Percentiles rank a stretch among this genome's conserved stretches.
These are phyloP conservation scores for Neurospora discreta DNA, from an alignment of 495 filamentous ascomycete species.

Conservation along the genomic window DNA sequence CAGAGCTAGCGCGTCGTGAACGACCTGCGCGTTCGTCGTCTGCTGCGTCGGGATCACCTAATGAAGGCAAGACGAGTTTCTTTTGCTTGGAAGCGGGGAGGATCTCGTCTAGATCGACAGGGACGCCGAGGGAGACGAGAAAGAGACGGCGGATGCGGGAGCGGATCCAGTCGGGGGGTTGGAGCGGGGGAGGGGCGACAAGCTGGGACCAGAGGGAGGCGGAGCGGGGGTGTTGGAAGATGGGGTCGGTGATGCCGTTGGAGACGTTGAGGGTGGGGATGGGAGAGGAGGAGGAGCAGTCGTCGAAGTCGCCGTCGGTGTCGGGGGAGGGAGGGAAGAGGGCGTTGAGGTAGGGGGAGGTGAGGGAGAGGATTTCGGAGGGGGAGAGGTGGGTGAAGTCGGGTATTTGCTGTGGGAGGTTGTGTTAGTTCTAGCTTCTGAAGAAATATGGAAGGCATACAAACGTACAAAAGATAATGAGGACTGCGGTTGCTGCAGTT, in stretches of 20 bases:
- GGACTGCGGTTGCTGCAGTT: constrained; percentile 22
- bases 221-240: constrained; percentile 60
- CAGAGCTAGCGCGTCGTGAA: constrained; percentile 35
- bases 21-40: neutral
- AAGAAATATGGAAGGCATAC: neutral
- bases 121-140: constrained; percentile 89
- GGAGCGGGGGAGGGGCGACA: constrained; percentile 83
- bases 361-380: constrained; percentile 38
- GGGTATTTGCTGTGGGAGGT: constrained; percentile 46
- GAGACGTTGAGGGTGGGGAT: constrained; percentile 19
- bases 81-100: constrained; percentile 94
- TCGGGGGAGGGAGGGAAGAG: constrained; percentile 47
- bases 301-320: constrained; percentile 24
- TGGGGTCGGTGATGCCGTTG: constrained; percentile 33
- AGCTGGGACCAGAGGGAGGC: constrained; percentile 94
- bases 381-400: constrained; percentile 54
- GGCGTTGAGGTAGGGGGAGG: constrained; percentile 42
- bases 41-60: neutral
- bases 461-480: constrained; percentile 35
- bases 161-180: constrained; percentile 96
- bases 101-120: constrained; percentile 94
- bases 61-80: constrained; percentile 73
- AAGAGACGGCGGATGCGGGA: constrained; percentile 93
- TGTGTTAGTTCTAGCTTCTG: neutral
- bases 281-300: constrained; percentile 24